Conservation (phyloP, 140 eudicot species). For the Anethum foeniculum region DNA sequence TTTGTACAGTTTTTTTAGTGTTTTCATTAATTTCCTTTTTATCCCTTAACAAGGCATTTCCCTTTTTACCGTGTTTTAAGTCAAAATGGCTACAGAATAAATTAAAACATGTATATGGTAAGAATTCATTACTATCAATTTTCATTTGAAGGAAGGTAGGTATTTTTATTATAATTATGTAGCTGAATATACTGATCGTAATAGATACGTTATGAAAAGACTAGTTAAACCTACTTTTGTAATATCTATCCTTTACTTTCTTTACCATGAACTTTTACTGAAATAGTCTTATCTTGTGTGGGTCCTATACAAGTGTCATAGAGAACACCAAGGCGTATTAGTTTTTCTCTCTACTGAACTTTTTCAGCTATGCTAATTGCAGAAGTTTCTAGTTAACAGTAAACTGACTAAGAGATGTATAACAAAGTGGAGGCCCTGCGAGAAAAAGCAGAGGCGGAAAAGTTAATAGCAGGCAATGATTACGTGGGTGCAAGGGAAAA, state of each 20-base stretch:
- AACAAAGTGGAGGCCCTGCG: conserved; percentile 49
- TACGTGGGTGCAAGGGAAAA: conserved; percentile 43
- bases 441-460: conserved; percentile 49
- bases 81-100: background rate
- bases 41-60: background rate
- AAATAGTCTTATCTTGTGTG: background rate
- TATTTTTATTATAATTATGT: background rate
- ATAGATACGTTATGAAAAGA: background rate
- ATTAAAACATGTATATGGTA: background rate
- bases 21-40: background rate
- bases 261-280: background rate
- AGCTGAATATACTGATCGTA: too few species aligned
- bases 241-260: background rate
- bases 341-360: background rate
- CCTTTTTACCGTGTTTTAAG: background rate
- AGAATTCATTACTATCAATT: background rate
- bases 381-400: background rate
- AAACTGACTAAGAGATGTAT: conserved; percentile 18
- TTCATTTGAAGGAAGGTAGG: background rate
- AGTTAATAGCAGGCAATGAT: conserved; percentile 34
- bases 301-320: background rate
- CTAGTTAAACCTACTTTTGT: background rate
- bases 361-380: background rate
- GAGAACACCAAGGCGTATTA: background rate
- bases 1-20: background rate